Evolutionary conservation across 2,329 filamentous ascomycete genomes (phyloP).

Genomic region (Hymenotorrendiella dingleyae): DNA sequence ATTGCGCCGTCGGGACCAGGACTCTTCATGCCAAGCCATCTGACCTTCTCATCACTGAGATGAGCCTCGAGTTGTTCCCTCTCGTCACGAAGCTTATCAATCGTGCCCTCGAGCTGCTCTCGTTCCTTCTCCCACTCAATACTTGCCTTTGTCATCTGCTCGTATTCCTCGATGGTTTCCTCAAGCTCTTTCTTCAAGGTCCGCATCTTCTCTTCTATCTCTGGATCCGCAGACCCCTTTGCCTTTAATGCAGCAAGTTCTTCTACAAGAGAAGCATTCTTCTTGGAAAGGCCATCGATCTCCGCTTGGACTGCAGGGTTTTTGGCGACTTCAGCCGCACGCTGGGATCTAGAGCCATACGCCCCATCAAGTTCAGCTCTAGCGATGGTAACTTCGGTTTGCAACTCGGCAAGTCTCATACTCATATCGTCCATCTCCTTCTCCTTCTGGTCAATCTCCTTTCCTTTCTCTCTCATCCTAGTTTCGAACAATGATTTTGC

Average conservation of each 20-base stretch:
- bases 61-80: slow-evolving; percentile 58
- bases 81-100: slow-evolving; percentile 59
- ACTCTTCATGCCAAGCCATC: slow-evolving; percentile 56
- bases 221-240: slow-evolving; percentile 7
- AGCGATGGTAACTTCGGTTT: slow-evolving; percentile 82
- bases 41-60: slow-evolving; percentile 61
- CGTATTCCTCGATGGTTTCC: slow-evolving; percentile 64
- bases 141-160: slow-evolving; percentile 62
- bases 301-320: slow-evolving; percentile 54
- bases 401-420: slow-evolving; percentile 57
- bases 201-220: slow-evolving; percentile 32
- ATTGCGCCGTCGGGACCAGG: slow-evolving; percentile 37
- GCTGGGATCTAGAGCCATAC: slow-evolving; percentile 70
- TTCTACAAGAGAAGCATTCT: slow-evolving; percentile 32
- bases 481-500: slow-evolving; percentile 18
- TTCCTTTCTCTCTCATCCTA: slow-evolving; percentile 24
- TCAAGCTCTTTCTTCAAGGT: slow-evolving; percentile 58
- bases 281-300: slow-evolving; percentile 47
- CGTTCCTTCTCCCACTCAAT: slow-evolving; percentile 68
- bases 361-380: slow-evolving; percentile 89
- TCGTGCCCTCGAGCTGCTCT: slow-evolving; percentile 54
- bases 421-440: slow-evolving; percentile 51
- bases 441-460: slow-evolving; percentile 34
- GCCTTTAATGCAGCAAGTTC: slow-evolving; percentile 25
- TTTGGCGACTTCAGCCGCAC: slow-evolving; percentile 58